phyloP scores from a whole-genome alignment of 2,329 filamentous ascomycete species.

The Diaporthe capsici region DNA sequence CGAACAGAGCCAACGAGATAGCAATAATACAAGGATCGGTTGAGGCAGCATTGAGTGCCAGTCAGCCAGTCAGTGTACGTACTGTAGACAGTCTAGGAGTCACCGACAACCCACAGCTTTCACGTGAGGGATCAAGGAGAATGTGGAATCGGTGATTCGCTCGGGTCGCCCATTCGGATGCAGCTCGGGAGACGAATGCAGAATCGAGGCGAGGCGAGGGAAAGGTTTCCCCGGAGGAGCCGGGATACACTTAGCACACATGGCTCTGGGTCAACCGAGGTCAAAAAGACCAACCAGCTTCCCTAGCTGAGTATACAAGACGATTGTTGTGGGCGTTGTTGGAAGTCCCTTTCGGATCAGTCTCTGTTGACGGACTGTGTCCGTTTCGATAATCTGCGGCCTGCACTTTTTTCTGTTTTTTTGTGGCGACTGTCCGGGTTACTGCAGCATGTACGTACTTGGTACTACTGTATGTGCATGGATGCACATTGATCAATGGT shows the following conservation, averaged over 20 bases:
- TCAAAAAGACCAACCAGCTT: neutral
- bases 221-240: neutral
- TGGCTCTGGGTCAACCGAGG: neutral
- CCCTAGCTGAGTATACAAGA: neutral
- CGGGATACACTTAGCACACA: neutral
- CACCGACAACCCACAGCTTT: slow-evolving; percentile 1
- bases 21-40: neutral
- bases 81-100: neutral
- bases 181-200: neutral
- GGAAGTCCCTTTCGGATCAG: neutral
- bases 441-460: neutral
- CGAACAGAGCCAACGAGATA: neutral
- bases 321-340: neutral
- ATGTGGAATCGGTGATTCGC: neutral
- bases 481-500: neutral
- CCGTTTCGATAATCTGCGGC: neutral
- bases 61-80: neutral
- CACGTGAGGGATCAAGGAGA: neutral
- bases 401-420: neutral
- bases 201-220: neutral
- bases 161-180: neutral
- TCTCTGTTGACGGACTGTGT: neutral
- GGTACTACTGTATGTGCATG: neutral
- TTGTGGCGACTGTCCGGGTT: slow-evolving; percentile 13
- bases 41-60: neutral